Percentiles rank a stretch among this genome's conserved stretches.
Conservation (phyloP, 306 rosid species). For the Cucurbita ficifolia region DNA sequence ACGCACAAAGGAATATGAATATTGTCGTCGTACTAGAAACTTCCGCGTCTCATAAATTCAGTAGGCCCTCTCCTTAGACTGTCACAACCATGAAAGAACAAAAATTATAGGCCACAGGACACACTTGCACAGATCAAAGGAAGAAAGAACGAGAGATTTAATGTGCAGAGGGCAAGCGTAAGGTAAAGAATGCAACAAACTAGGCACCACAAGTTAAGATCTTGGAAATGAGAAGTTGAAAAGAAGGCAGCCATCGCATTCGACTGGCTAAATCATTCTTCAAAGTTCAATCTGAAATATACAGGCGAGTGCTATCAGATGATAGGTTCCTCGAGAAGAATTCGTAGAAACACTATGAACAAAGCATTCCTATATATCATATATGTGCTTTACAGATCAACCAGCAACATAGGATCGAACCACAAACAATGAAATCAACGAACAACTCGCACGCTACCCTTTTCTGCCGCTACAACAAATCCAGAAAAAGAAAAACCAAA, state of each 20-base stretch:
- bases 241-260: not conserved
- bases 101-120: not conserved
- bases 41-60: not conserved
- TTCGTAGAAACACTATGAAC: constrained; percentile 16
- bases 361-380: constrained; percentile 12
- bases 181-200: not conserved
- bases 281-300: not conserved
- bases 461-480: constrained; percentile 28
- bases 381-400: constrained; percentile 29
- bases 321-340: constrained; percentile 13
- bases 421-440: constrained; percentile 25
- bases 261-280: not conserved
- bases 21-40: not conserved
- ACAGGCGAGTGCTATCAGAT: not conserved
- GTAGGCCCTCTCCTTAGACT: not conserved
- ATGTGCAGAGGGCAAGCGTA: not conserved
- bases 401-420: constrained; percentile 34
- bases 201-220: not conserved
- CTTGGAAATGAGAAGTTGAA: not conserved
- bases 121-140: not conserved
- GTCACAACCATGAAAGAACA: not conserved
- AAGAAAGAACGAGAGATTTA: not conserved
- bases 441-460: constrained; percentile 34
- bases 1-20: too few relatives aligned
- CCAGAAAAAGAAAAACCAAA: constrained; percentile 6